Conservation (phyloP, 345 rosid genomes). For the Arabis hirsuta region DNA sequence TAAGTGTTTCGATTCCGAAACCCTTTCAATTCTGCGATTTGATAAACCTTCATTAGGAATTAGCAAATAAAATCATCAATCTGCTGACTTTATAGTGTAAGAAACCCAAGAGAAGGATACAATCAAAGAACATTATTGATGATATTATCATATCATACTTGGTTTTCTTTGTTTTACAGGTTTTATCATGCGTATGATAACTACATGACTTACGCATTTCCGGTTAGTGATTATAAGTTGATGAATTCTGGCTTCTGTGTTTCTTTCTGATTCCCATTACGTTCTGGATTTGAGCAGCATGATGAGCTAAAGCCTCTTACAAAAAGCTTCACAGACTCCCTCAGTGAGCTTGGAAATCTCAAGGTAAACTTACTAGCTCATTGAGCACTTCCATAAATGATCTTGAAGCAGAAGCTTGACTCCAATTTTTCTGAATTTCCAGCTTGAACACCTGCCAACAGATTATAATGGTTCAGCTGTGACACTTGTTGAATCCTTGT, state of each 20-base stretch:
- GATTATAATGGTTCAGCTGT: slow-evolving; percentile 91
- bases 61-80: background rate
- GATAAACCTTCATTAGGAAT: background rate
- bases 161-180: slow-evolving; percentile 51
- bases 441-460: slow-evolving; percentile 91
- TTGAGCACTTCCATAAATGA: background rate
- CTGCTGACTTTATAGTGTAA: background rate
- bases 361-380: slow-evolving; percentile 55
- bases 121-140: too few relatives aligned
- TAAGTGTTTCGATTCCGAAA: slow-evolving; percentile 38
- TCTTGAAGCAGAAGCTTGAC: slow-evolving; percentile 32
- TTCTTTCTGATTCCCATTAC: slow-evolving; percentile 18
- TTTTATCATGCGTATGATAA: slow-evolving; percentile 94
- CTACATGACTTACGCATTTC: slow-evolving; percentile 87
- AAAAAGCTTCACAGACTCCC: slow-evolving; percentile 85
- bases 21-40: too few relatives aligned
- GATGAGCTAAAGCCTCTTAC: slow-evolving; percentile 94
- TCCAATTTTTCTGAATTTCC: slow-evolving; percentile 42
- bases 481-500: slow-evolving; percentile 85
- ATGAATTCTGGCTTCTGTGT: slow-evolving; percentile 12
- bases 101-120: background rate
- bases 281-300: slow-evolving; percentile 57
- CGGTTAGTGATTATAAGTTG: slow-evolving; percentile 56
- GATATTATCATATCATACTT: too few relatives aligned
- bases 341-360: slow-evolving; percentile 93